These are phyloP conservation scores for Thuja plicata DNA, from an alignment of 83 land plant species.

Conservation along the genomic window DNA sequence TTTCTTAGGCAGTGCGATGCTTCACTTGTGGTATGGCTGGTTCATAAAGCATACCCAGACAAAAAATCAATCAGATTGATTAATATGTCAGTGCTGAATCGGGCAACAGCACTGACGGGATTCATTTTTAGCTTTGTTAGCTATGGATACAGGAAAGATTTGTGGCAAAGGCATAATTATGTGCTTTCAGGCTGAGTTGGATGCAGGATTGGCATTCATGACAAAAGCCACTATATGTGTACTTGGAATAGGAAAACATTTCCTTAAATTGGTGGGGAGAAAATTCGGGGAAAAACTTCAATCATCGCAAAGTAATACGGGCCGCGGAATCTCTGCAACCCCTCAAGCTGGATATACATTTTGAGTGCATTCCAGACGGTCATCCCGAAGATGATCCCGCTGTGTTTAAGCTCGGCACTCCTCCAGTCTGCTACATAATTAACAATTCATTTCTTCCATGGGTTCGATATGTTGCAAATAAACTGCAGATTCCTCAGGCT, in stretches of 20 bases:
- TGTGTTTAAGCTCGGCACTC: not conserved
- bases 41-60: conserved; percentile 46
- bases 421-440: conserved; percentile 1
- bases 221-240: conserved; percentile 50
- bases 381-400: not conserved
- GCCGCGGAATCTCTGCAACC: not conserved
- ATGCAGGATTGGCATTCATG: conserved; percentile 87
- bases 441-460: conserved; percentile 4
- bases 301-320: not conserved
- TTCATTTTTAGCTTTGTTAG: conserved; percentile 49
- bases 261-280: conserved; percentile 66
- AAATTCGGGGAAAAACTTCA: no score
- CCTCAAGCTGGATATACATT: not conserved
- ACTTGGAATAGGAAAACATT: conserved; percentile 24
- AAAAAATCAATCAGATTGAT: conserved; percentile 51
- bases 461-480: not conserved
- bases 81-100: conserved; percentile 69
- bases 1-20: conserved; percentile 52
- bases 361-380: conserved; percentile 2
- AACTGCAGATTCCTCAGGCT: not conserved
- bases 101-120: conserved; percentile 45
- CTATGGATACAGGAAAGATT: conserved; percentile 35
- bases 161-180: conserved; percentile 79
- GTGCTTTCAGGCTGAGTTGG: conserved; percentile 76
- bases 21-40: conserved; percentile 54